phyloP scores from a whole-genome alignment of 2,329 filamentous ascomycete genomes.

The Fusarium piperis region DNA sequence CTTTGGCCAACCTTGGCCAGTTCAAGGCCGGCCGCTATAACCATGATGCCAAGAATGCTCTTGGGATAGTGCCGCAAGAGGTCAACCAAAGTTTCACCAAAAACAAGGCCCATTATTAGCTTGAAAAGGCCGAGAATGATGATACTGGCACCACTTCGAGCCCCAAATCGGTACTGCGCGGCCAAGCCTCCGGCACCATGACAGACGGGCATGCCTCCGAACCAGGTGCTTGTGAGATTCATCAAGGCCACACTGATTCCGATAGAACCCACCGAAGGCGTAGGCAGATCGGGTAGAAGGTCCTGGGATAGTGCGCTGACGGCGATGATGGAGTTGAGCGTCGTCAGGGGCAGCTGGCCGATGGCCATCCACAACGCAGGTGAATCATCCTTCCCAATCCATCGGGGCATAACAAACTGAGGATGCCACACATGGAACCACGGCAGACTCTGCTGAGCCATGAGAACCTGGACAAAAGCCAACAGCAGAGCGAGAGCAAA shows the following conservation, averaged over 20 bases:
- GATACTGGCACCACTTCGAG: constrained; percentile 85
- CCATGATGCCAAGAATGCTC: constrained; percentile 84
- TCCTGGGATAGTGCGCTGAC: constrained; percentile 82
- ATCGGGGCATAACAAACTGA: constrained; percentile 49
- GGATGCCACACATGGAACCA: constrained; percentile 70
- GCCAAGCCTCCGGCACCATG: constrained; percentile 92
- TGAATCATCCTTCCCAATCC: constrained; percentile 43
- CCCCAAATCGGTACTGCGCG: constrained; percentile 90
- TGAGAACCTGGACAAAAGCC: constrained; percentile 57
- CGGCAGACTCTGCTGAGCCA: constrained; percentile 53
- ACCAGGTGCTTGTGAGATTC: constrained; percentile 89
- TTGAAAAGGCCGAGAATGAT: constrained; percentile 83
- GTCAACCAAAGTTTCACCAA: constrained; percentile 77
- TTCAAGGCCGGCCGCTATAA: constrained; percentile 88
- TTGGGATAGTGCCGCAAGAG: constrained; percentile 79
- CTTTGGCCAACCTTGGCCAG: constrained; percentile 86
- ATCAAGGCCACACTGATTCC: constrained; percentile 84
- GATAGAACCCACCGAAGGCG: constrained; percentile 78
- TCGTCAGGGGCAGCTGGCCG: constrained; percentile 89
- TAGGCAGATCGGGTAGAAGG: constrained; percentile 73
- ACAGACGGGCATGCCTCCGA: constrained; percentile 94
- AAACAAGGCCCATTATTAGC: constrained; percentile 77
- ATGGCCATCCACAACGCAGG: constrained; percentile 70
- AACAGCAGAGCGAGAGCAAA: constrained; percentile 76
- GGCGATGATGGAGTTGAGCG: constrained; percentile 91